phyloP scores from a whole-genome alignment of 257 asterid genomes.

The Solanum paucissectum region DNA sequence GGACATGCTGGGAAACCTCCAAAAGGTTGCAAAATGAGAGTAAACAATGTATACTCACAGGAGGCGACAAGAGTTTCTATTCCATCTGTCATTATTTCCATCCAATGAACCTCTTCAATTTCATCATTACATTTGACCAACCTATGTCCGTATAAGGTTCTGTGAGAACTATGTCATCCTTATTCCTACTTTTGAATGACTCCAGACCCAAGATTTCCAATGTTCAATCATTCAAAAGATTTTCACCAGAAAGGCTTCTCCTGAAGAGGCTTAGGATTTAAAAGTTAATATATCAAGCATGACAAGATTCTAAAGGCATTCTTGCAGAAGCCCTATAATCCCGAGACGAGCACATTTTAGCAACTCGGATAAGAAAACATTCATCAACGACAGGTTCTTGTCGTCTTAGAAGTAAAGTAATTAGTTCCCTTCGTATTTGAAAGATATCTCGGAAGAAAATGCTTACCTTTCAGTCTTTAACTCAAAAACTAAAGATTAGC shows the following conservation, averaged over 20 bases:
- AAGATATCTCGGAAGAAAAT: neutral
- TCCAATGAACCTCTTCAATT: neutral
- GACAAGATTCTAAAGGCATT: neutral
- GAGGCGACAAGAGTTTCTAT: neutral
- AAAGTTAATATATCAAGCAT: neutral
- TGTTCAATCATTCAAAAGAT: neutral
- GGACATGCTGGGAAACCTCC: neutral
- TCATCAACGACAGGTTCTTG: neutral
- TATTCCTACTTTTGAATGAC: neutral
- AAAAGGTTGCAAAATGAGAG: neutral
- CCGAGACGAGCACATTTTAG: neutral
- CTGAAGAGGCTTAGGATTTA: neutral
- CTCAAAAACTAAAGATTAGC: neutral
- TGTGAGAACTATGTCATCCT: neutral
- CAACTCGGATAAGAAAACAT: neutral
- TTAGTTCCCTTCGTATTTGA: neutral
- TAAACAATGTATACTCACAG: neutral
- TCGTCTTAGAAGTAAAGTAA: neutral
- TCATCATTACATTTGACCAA: neutral
- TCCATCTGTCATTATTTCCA: neutral
- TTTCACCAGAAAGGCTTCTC: neutral
- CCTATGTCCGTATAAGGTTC: neutral
- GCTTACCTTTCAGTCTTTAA: neutral
- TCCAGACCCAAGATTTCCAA: neutral
- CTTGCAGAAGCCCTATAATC: neutral